Percentiles rank a stretch among this genome's conserved stretches.
Conservation (phyloP, 176 grass and related monocot genomes). For the Oryza longistaminata region DNA sequence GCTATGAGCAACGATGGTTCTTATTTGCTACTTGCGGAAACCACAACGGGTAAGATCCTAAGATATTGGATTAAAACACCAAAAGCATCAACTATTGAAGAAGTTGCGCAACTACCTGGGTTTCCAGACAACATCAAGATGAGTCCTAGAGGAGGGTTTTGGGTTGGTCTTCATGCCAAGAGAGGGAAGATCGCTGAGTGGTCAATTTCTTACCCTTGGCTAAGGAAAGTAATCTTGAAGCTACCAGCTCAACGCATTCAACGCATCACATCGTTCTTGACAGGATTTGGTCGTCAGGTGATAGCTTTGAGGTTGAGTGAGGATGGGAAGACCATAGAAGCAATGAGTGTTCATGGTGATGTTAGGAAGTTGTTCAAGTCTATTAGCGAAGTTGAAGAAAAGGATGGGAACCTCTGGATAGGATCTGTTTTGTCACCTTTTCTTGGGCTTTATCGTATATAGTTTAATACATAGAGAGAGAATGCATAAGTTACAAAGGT, state of each 20-base stretch:
- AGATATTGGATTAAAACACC: conserved; percentile 49
- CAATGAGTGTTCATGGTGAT: conserved; percentile 6
- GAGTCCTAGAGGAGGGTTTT: conserved; percentile 69
- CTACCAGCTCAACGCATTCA: conserved; percentile 4
- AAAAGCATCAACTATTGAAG: conserved; percentile 9
- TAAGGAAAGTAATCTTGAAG: conserved; percentile 17
- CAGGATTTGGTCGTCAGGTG: conserved; percentile 20
- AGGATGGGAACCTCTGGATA: conserved; percentile 43
- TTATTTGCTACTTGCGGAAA: conserved; percentile 62
- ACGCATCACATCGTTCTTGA: neutral
- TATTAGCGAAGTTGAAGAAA: conserved; percentile 52
- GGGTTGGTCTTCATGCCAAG: conserved; percentile 54
- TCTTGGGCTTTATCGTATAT: conserved; percentile 27
- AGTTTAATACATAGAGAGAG: neutral
- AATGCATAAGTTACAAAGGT: neutral
- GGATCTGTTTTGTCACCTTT: conserved; percentile 56
- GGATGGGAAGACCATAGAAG: conserved; percentile 38
- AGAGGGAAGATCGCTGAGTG: conserved; percentile 42
- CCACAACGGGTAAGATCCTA: conserved; percentile 51
- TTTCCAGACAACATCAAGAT: conserved; percentile 72
- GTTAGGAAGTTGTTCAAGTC: conserved; percentile 22
- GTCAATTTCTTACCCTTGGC: conserved; percentile 43
- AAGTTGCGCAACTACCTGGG: conserved; percentile 33
- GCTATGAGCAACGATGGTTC: conserved; percentile 54
- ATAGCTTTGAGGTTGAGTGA: conserved; percentile 42